Percentiles rank a stretch among this genome's conserved stretches.
These are phyloP conservation scores for Chaetoceros tenuissimus DNA, from an alignment of 108 stramenopile genomes.

Conservation along the genomic window DNA sequence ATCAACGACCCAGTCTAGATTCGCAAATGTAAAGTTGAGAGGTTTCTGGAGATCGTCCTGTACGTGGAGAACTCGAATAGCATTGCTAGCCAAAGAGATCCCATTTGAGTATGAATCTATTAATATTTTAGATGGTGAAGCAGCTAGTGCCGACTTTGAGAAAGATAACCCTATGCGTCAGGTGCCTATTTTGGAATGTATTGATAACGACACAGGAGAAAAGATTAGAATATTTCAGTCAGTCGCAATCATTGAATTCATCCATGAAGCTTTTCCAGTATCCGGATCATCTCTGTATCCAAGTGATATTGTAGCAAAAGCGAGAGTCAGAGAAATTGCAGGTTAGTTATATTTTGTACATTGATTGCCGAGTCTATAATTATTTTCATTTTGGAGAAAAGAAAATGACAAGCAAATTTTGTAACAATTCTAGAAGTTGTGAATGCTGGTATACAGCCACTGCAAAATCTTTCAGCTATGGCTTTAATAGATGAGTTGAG, in stretches of 20 bases:
- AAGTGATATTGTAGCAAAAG: conserved; percentile 28
- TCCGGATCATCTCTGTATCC: conserved; percentile 25
- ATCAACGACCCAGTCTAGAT: conserved; percentile 16
- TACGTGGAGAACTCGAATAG: conserved; percentile 68
- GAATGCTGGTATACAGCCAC: conserved; percentile 59
- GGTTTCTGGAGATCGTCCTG: conserved; percentile 56
- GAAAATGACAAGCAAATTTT: too few species aligned
- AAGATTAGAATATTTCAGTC: conserved; percentile 41
- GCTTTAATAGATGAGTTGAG: conserved; percentile 18
- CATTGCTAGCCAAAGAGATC: conserved; percentile 56
- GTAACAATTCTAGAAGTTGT: too few species aligned
- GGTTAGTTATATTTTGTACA: too few species aligned
- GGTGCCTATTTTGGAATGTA: conserved; percentile 39
- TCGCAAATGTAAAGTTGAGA: conserved; percentile 54
- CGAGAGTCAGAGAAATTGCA: conserved; percentile 49
- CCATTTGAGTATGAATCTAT: conserved; percentile 39
- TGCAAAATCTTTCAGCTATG: conserved; percentile 46
- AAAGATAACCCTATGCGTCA: conserved; percentile 45
- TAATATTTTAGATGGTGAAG: conserved; percentile 26
- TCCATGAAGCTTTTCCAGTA: conserved; percentile 54
- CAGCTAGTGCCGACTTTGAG: conserved; percentile 22
- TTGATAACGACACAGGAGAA: not conserved
- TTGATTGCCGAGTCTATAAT: too few species aligned
- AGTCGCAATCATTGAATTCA: conserved; percentile 69
- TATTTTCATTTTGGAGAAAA: too few species aligned